Conservation (phyloP, 805 yeast species). For the Lipomyces starkeyi region DNA sequence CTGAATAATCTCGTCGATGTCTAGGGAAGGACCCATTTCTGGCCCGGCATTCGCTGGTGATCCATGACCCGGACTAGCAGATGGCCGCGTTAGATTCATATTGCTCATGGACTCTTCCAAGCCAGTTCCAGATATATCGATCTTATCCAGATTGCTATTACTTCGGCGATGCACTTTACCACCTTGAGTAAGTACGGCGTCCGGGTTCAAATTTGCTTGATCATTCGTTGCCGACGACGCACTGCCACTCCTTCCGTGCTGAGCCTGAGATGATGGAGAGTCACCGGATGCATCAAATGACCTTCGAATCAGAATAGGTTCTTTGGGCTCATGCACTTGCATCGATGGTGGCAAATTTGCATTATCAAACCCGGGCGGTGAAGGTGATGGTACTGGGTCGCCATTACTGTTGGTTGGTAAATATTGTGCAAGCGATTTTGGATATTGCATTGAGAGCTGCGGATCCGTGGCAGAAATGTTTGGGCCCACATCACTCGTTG, state of each 20-base stretch:
- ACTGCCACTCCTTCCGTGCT: conserved; percentile 2
- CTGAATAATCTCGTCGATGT: conserved; percentile 89
- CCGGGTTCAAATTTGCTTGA: background rate
- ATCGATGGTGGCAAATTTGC: conserved; percentile 64
- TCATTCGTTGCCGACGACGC: conserved; percentile 1
- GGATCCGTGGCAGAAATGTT: background rate
- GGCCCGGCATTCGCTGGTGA: conserved; percentile 4
- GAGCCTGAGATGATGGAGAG: background rate
- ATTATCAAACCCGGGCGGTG: conserved; percentile 18
- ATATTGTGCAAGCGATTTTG: background rate
- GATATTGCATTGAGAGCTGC: background rate
- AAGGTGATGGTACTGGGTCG: background rate
- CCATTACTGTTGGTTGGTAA: background rate
- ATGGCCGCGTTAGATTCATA: background rate
- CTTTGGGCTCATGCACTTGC: conserved; percentile 72
- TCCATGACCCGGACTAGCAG: background rate
- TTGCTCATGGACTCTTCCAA: background rate
- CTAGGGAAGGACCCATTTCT: conserved; percentile 43
- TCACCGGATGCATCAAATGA: conserved; percentile 24
- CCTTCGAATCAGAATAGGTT: conserved; percentile 66
- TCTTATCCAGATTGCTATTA: background rate
- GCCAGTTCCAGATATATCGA: background rate
- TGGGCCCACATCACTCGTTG: conserved; percentile 3
- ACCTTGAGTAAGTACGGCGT: background rate
- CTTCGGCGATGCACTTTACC: background rate